These are phyloP conservation scores for Clausena lansium DNA, from an alignment of 345 rosid genomes.

Conservation along the genomic window DNA sequence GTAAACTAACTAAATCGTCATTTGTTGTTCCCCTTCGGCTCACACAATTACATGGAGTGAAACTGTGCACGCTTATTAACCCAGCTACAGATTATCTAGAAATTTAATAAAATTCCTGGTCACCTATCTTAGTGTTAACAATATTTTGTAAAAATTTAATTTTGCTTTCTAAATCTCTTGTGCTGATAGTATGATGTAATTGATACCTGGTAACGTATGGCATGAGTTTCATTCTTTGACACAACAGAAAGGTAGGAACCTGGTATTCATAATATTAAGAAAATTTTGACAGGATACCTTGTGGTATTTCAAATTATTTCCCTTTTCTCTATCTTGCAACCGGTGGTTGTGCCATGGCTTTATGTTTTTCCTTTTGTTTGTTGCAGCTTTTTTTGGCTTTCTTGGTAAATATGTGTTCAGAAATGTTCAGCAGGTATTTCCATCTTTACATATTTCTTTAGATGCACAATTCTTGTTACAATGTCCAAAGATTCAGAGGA, in stretches of 20 bases:
- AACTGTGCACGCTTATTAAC: too few species aligned
- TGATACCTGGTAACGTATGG: neutral
- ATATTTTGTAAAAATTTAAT: neutral
- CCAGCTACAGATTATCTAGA: too few species aligned
- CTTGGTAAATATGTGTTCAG: conserved; percentile 52
- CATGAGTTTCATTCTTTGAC: neutral
- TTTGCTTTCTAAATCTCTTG: neutral
- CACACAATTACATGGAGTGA: too few species aligned
- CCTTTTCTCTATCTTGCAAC: neutral
- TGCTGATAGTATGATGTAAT: neutral
- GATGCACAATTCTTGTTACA: neutral
- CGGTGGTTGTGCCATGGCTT: too few species aligned
- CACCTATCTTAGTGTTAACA: neutral
- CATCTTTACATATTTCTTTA: neutral
- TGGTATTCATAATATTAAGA: neutral
- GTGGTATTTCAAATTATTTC: neutral
- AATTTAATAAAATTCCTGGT: neutral
- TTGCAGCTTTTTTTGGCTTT: conserved; percentile 41
- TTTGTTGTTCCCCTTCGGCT: too few species aligned
- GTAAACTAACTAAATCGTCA: neutral
- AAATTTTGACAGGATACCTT: neutral
- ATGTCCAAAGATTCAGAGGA: neutral
- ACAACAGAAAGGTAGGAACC: neutral
- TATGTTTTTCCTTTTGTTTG: neutral
- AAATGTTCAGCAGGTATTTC: conserved; percentile 61